These are phyloP conservation scores for Blastobotrys proliferans DNA, from an alignment of 1,139 yeast species.

Conservation along the genomic window DNA sequence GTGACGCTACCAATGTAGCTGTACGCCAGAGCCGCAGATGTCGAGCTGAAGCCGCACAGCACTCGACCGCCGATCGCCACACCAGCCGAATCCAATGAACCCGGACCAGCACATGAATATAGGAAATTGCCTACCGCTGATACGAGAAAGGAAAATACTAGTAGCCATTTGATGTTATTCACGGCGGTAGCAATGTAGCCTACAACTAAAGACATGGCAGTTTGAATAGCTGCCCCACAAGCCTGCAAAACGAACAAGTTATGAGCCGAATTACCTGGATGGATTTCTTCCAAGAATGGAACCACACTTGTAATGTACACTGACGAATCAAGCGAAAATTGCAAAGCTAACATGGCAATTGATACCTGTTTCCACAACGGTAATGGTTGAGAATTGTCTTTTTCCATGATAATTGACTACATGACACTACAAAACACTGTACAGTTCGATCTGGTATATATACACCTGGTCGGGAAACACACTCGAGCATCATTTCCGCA, in stretches of 20 bases:
- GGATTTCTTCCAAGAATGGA: background rate
- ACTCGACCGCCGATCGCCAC: conserved; percentile 1
- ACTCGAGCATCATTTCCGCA: too few relatives aligned
- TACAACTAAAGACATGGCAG: background rate
- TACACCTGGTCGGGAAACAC: too few relatives aligned
- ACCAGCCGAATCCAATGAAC: background rate
- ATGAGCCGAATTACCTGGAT: conserved; percentile 1
- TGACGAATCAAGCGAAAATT: conserved; percentile 3
- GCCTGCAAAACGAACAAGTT: conserved; percentile 1
- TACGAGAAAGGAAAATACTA: background rate
- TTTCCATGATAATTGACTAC: too few relatives aligned
- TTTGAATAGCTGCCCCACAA: conserved; percentile 1
- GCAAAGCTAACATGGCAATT: conserved; percentile 1
- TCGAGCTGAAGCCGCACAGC: conserved; percentile 1
- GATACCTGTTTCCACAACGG: too few relatives aligned
- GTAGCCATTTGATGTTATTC: conserved; percentile 1
- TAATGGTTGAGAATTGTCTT: too few relatives aligned
- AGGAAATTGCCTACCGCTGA: conserved; percentile 6
- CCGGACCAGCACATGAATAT: conserved; percentile 5
- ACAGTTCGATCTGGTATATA: too few relatives aligned
- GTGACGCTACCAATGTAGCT: conserved; percentile 1
- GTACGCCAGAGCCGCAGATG: conserved; percentile 3
- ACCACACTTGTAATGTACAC: conserved; percentile 3
- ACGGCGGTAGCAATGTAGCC: background rate
- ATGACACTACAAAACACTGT: too few relatives aligned